Conservation (phyloP, 495 filamentous ascomycete genomes). For the Podospora anserina region DNA sequence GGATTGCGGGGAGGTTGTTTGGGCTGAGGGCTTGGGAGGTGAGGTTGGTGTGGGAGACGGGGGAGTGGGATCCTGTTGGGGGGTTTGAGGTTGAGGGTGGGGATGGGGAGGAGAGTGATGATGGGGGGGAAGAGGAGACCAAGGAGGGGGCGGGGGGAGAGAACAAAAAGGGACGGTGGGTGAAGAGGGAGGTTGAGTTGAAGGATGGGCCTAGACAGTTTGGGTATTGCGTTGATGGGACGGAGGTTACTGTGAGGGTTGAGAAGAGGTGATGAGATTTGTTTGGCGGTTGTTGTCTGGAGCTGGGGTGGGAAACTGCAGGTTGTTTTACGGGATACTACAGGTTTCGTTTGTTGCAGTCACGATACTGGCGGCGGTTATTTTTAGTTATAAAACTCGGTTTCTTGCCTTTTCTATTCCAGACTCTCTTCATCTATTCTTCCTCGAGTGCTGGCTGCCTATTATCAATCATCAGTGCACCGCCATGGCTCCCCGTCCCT, state of each 20-base stretch:
- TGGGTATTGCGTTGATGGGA: slow-evolving; percentile 75
- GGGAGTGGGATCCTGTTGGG: slow-evolving; percentile 75
- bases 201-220: slow-evolving; percentile 76
- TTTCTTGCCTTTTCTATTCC: not conserved
- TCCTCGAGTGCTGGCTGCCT: not conserved
- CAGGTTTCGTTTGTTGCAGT: not conserved
- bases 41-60: slow-evolving; percentile 73
- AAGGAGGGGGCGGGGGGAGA: slow-evolving; percentile 20
- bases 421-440: not conserved
- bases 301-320: not conserved
- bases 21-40: slow-evolving; percentile 59
- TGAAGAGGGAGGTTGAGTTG: slow-evolving; percentile 74
- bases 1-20: slow-evolving; percentile 69
- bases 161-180: slow-evolving; percentile 50
- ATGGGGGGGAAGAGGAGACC: slow-evolving; percentile 20
- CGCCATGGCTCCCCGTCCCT: not conserved
- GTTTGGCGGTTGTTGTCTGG: not conserved
- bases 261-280: slow-evolving; percentile 42
- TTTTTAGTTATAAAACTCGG: not conserved
- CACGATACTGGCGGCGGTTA: not conserved
- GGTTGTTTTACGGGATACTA: not conserved
- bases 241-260: slow-evolving; percentile 65
- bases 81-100: slow-evolving; percentile 60
- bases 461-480: not conserved
- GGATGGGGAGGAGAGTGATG: slow-evolving; percentile 55